Evolutionary conservation across 192 early-diverging fungal genomes (phyloP).

Genomic region (Linnemannia exigua): DNA sequence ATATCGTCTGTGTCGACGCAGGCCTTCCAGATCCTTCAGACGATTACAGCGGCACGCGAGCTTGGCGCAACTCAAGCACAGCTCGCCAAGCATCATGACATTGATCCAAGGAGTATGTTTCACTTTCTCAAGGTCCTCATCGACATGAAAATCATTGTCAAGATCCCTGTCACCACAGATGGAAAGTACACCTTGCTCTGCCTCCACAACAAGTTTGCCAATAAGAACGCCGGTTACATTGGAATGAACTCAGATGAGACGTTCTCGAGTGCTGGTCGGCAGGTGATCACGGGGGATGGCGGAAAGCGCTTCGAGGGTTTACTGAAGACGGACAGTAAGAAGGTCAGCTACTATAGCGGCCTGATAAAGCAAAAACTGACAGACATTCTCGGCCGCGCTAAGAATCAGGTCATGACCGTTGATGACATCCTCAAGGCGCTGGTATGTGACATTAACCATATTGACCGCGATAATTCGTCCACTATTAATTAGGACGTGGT

Average conservation of each 20-base stretch:
- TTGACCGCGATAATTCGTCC: too few relatives aligned
- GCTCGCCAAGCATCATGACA: constrained; percentile 63
- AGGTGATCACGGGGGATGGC: not conserved
- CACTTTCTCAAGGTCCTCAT: constrained; percentile 72
- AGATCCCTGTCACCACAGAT: constrained; percentile 71
- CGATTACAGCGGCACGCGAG: constrained; percentile 61
- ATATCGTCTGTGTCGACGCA: constrained; percentile 29
- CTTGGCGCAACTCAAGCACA: constrained; percentile 71
- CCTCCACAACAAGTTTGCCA: constrained; percentile 68
- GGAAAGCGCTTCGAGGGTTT: constrained; percentile 32
- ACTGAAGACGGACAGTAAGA: constrained; percentile 29
- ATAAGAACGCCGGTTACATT: constrained; percentile 60
- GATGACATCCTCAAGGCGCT: constrained; percentile 69
- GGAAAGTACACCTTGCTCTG: constrained; percentile 72
- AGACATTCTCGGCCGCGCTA: constrained; percentile 63
- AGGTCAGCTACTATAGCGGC: constrained; percentile 67
- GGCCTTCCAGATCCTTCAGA: constrained; percentile 55
- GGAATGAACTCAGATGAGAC: constrained; percentile 53
- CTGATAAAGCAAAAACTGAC: constrained; percentile 70
- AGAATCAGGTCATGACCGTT: constrained; percentile 65
- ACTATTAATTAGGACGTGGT: too few relatives aligned
- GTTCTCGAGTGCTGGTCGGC: constrained; percentile 18
- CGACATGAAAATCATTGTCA: constrained; percentile 66
- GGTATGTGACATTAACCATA: constrained; percentile 56
- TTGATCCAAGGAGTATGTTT: constrained; percentile 74